Conservation (phyloP, 2,329 filamentous ascomycete genomes). For the Botryotinia calthae region DNA sequence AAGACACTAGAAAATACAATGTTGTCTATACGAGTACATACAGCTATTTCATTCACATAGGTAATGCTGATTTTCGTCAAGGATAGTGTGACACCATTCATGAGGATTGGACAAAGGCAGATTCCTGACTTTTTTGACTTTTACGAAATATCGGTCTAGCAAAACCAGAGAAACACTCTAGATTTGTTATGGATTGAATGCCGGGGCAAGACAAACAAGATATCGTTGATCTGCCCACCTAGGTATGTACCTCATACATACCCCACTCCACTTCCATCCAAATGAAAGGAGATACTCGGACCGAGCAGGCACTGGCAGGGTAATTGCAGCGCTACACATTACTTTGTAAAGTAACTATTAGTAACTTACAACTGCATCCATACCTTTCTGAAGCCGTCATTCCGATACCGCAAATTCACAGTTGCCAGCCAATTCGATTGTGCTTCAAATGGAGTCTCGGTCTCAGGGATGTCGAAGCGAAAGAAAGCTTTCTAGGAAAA, state of each 20-base stretch:
- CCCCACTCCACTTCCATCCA: slow-evolving; percentile 6
- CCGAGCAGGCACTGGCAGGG: neutral
- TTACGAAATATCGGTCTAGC: neutral
- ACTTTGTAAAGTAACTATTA: neutral
- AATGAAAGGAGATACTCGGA: slow-evolving; percentile 3
- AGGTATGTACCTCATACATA: neutral
- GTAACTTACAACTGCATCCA: neutral
- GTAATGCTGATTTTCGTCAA: neutral
- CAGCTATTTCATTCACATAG: neutral
- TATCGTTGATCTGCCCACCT: neutral
- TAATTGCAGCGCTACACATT: slow-evolving; percentile 7
- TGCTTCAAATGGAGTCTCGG: neutral
- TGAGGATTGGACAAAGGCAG: neutral
- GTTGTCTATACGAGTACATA: neutral
- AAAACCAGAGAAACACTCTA: neutral
- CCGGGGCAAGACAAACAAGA: neutral
- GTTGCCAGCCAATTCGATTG: neutral
- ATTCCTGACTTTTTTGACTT: neutral
- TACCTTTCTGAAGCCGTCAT: neutral
- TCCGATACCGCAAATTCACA: slow-evolving; percentile 9
- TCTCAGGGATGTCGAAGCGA: slow-evolving; percentile 15
- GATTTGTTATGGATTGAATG: neutral
- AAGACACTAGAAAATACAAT: neutral
- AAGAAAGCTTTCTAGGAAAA: neutral
- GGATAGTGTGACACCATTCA: slow-evolving; percentile 4